Conservation (phyloP, 148 eudicot genomes). For the Chenopodium berlandieri region DNA sequence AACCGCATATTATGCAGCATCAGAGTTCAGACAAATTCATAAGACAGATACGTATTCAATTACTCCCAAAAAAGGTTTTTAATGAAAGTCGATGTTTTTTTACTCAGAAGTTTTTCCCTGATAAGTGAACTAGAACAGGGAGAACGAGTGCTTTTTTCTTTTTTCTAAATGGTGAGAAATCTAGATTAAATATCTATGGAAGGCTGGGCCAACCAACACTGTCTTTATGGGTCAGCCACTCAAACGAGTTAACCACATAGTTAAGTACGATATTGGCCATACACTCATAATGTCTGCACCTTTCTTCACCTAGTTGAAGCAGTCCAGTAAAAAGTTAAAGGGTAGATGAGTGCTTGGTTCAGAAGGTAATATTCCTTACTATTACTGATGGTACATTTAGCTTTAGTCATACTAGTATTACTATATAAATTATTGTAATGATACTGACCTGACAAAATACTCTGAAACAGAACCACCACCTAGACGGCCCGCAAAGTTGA, state of each 20-base stretch:
- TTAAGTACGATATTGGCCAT: no score
- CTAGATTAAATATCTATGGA: no score
- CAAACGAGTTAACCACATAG: no score
- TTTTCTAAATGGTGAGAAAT: no score
- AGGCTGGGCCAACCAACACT: no score
- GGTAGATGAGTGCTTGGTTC: not conserved
- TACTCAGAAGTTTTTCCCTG: not conserved
- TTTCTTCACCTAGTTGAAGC: no score
- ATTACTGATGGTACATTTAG: no score
- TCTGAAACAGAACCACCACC: slow-evolving; percentile 84
- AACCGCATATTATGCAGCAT: not conserved
- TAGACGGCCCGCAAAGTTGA: slow-evolving; percentile 78
- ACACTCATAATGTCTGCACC: no score
- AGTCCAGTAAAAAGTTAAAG: not conserved
- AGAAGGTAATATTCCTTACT: not conserved
- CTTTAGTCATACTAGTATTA: no score
- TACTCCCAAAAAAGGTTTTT: not conserved
- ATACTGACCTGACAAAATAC: slow-evolving; percentile 67
- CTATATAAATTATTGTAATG: not conserved
- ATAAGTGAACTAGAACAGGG: not conserved
- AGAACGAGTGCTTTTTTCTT: not conserved
- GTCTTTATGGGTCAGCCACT: no score
- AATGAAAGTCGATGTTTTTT: not conserved
- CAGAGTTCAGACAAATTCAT: not conserved
- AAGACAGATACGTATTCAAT: not conserved